phyloP scores from a whole-genome alignment of 2,329 filamentous ascomycete genomes.

The Fusarium decemcellulare region DNA sequence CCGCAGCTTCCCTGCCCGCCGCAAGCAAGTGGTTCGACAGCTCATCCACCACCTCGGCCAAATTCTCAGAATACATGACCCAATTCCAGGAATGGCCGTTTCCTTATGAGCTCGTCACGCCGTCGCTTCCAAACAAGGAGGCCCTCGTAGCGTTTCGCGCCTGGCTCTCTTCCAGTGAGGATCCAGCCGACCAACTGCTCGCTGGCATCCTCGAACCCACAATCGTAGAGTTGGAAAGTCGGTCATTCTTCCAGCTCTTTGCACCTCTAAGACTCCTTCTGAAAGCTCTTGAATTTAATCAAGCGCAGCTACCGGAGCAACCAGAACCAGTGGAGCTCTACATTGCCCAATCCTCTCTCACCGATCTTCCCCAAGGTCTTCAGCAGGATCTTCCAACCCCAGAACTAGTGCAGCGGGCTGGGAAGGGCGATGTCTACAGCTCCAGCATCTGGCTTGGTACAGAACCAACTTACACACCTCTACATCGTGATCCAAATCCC shows the following conservation, averaged over 20 bases:
- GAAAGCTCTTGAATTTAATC: slow-evolving; percentile 66
- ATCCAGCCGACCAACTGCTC: slow-evolving; percentile 49
- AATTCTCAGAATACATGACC: slow-evolving; percentile 48
- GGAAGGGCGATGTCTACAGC: slow-evolving; percentile 87
- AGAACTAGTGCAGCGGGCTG: slow-evolving; percentile 70
- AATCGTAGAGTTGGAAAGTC: slow-evolving; percentile 34
- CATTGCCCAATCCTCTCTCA: slow-evolving; percentile 84
- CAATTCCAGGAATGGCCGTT: slow-evolving; percentile 51
- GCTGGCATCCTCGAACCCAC: slow-evolving; percentile 50
- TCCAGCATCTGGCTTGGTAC: slow-evolving; percentile 91
- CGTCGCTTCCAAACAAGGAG: slow-evolving; percentile 30
- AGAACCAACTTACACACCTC: slow-evolving; percentile 88
- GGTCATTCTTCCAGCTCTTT: slow-evolving; percentile 68
- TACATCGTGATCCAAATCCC: slow-evolving; percentile 94
- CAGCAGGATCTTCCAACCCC: slow-evolving; percentile 78
- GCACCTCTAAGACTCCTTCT: slow-evolving; percentile 77
- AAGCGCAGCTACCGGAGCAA: slow-evolving; percentile 22
- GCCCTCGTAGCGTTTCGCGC: slow-evolving; percentile 46
- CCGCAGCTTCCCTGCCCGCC: slow-evolving; percentile 61
- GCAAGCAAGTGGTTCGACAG: slow-evolving; percentile 71
- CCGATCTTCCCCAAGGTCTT: slow-evolving; percentile 75
- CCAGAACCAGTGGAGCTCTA: slow-evolving; percentile 71
- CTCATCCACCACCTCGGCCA: slow-evolving; percentile 16
- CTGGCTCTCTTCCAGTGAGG: slow-evolving; percentile 45
- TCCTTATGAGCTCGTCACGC: slow-evolving; percentile 57